phyloP scores from a whole-genome alignment of 177 flowering plant genomes.

The Vitis hybrid region DNA sequence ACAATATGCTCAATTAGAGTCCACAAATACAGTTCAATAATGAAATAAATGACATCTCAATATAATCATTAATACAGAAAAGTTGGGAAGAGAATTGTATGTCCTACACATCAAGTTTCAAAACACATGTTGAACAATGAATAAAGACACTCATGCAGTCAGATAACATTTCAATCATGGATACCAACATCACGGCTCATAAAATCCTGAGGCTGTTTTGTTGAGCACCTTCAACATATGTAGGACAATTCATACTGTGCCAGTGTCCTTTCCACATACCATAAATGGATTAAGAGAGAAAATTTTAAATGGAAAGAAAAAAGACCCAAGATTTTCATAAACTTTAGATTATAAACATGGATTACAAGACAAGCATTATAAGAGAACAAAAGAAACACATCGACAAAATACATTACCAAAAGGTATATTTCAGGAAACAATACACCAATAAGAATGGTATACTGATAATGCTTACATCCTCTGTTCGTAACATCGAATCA shows the following conservation, averaged over 20 bases:
- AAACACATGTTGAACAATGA: not conserved
- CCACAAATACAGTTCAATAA: not conserved
- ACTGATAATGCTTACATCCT: slow-evolving; percentile 58
- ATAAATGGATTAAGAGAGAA: not conserved
- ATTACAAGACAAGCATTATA: not conserved
- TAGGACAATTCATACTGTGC: no score
- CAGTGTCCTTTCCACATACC: not conserved
- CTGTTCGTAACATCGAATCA: slow-evolving; percentile 92
- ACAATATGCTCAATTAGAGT: not conserved
- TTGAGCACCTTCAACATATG: no score
- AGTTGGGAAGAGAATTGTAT: not conserved
- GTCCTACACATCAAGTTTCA: not conserved
- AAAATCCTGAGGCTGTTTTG: no score
- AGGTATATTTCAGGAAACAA: not conserved
- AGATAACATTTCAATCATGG: not conserved
- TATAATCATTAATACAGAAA: not conserved
- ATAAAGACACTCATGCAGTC: slow-evolving; percentile 1
- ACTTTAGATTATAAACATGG: not conserved
- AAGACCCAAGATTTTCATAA: not conserved
- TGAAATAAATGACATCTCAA: not conserved
- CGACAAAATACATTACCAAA: not conserved
- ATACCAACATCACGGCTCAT: not conserved
- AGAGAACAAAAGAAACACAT: not conserved
- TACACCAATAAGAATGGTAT: not conserved
- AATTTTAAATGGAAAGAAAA: not conserved